Evolutionary conservation across 352 stramenopile species (phyloP).

Genomic region (Thraustochytrium aureum): DNA sequence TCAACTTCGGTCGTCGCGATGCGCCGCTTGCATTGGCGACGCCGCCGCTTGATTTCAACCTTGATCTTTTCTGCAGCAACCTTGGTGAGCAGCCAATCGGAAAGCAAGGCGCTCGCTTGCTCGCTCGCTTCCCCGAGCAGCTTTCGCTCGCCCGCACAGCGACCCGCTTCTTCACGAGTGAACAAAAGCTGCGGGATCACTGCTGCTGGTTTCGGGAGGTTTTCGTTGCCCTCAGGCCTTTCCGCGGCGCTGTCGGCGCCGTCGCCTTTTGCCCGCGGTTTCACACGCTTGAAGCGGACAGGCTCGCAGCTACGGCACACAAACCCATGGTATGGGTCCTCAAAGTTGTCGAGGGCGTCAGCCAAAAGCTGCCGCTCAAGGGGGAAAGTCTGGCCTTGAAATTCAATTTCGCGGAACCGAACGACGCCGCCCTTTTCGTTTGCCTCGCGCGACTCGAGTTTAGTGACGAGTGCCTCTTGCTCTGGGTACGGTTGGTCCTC

Average conservation of each 20-base stretch:
- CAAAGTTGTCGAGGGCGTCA: slow-evolving; percentile 34
- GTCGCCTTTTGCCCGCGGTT: too few relatives aligned
- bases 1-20: too few relatives aligned
- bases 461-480: slow-evolving; percentile 24
- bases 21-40: not conserved
- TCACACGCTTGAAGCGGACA: slow-evolving; percentile 26
- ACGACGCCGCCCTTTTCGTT: slow-evolving; percentile 24
- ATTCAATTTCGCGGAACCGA: slow-evolving; percentile 31
- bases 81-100: slow-evolving; percentile 12
- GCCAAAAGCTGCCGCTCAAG: not conserved
- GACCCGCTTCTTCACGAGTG: slow-evolving; percentile 26
- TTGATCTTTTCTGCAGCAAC: slow-evolving; percentile 19
- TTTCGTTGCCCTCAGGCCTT: not conserved
- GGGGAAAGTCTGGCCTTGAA: slow-evolving; percentile 29
- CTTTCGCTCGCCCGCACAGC: not conserved
- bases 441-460: slow-evolving; percentile 11
- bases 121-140: not conserved
- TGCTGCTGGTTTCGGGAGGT: too few relatives aligned
- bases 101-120: not conserved
- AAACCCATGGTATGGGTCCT: slow-evolving; percentile 37
- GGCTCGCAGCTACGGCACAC: not conserved
- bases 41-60: slow-evolving; percentile 39
- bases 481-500: slow-evolving; percentile 7
- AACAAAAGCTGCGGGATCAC: slow-evolving; percentile 48
- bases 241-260: not conserved